Conservation (phyloP, 1,139 yeast genomes). For the Trichomonascaceae sp. region DNA sequence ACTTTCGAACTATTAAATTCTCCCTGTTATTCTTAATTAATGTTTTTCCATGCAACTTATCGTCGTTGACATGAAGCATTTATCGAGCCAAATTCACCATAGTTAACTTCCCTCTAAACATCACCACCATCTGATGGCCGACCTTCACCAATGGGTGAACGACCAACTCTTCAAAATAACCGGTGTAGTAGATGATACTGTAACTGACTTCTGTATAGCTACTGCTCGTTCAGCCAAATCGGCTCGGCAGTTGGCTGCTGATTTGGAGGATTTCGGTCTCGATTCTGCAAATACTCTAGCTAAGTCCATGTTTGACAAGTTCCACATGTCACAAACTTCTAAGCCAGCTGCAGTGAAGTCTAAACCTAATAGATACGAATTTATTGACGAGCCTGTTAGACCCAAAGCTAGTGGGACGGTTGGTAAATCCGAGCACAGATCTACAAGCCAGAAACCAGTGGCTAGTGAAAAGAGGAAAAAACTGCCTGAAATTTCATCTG, state of each 20-base stretch:
- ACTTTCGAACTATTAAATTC: too few relatives aligned
- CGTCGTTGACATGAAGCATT: not conserved
- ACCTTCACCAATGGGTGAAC: conserved; percentile 21
- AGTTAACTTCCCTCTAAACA: not conserved
- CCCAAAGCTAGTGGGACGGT: not conserved
- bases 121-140: not conserved
- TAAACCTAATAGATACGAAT: conserved; percentile 15
- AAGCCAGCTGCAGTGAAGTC: conserved; percentile 4
- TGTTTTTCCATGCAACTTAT: too few relatives aligned
- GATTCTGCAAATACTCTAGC: conserved; percentile 25
- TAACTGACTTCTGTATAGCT: conserved; percentile 28
- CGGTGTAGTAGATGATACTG: conserved; percentile 29
- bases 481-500: not conserved
- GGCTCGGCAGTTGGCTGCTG: conserved; percentile 17
- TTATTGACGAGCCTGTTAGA: conserved; percentile 15
- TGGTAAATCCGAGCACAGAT: not conserved
- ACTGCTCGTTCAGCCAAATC: conserved; percentile 28
- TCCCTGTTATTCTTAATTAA: too few relatives aligned
- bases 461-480: not conserved
- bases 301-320: conserved; percentile 22
- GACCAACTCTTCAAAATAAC: conserved; percentile 24
- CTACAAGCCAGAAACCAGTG: not conserved
- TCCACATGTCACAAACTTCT: conserved; percentile 14
- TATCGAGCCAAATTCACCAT: too few relatives aligned
- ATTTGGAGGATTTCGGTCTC: conserved; percentile 28